Base-by-base conservation (phyloP, 306 rosid species). In the Datisca glomerata region DNA sequence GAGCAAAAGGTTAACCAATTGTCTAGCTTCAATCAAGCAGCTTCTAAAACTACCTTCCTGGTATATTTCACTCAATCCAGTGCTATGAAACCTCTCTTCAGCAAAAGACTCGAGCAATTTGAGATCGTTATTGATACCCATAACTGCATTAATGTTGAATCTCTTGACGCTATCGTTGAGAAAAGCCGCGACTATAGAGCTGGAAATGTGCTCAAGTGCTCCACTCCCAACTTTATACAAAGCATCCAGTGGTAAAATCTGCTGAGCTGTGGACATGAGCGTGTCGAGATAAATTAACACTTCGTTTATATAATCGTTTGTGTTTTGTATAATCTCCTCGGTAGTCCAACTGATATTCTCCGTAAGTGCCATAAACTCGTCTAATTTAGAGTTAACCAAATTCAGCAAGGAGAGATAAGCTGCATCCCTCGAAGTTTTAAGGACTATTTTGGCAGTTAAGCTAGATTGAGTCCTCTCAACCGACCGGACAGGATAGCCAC, bases 201-300 rank as follows among this genome's bases (percentile, higher is more conserved):
- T 59, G 35, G 81, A 74, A 53, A 89, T 70, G 44, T 89, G 95
- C 28, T 84, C 95, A 24, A 89, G 81, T 12, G 95, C 95, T 40
- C 85, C 80, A 37, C 60, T 72, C 12, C 91, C 98, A 7, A 84
- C 81, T 63, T 77, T 78, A 63, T 70, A 78, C 52, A 84, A 41
- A 45, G 93, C 85, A 44, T 89, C 98, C 67, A 73, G 21, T 6
- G 98, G 95, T 51, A 89, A 64, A 63, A 84, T 66, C 37, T 89
- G 98, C 53, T 84, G 93, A 0, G 98, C 86, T 6, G 84, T 84
- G 21, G 98, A 83, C 75, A 89, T 31, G 18, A 89, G 59, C 21
- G 95, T 74, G 43, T 78, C 98, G 1, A 89, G 86, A 71, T 89
- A 89, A 33, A 77, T 45, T 8, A 78, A 37, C 33, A 84, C 83